Percentiles rank a stretch among this genome's conserved stretches.
phyloP scores from a whole-genome alignment of 2,329 filamentous ascomycete genomes.

The Penicillium sp. region DNA sequence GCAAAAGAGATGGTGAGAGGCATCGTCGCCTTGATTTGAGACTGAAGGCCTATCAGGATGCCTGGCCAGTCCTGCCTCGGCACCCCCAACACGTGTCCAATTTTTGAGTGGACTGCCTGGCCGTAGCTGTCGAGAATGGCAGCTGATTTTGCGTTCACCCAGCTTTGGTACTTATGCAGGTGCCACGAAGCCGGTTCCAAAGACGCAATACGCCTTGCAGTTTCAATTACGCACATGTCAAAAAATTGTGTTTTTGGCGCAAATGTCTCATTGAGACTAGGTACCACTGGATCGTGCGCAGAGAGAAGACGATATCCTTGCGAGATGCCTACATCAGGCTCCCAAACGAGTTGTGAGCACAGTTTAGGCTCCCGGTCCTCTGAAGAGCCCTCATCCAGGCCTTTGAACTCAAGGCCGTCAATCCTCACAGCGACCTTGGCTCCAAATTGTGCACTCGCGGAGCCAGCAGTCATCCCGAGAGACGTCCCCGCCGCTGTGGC shows the following conservation, averaged over 20 bases:
- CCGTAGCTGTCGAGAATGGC: neutral
- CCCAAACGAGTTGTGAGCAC: neutral
- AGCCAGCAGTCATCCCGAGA: neutral
- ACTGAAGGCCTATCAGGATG: neutral
- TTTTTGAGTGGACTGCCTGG: neutral
- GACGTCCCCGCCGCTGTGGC: neutral
- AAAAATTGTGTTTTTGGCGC: neutral
- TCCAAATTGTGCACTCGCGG: neutral
- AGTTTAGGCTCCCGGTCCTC: neutral
- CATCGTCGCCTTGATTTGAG: neutral
- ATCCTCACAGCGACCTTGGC: neutral
- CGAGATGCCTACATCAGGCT: neutral
- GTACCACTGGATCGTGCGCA: neutral
- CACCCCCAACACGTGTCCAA: neutral
- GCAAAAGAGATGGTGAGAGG: neutral
- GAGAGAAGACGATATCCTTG: neutral
- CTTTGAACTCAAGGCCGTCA: slow-evolving; percentile 1
- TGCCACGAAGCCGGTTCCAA: neutral
- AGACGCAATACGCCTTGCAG: neutral
- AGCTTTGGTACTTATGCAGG: neutral
- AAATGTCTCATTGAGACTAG: neutral
- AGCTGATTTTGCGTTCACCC: neutral
- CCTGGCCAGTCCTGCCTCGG: neutral
- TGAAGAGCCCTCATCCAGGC: neutral
- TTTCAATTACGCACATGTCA: slow-evolving; percentile 1